Conservation (phyloP, 805 yeast genomes). For the Saccharomycopsis sp. region DNA sequence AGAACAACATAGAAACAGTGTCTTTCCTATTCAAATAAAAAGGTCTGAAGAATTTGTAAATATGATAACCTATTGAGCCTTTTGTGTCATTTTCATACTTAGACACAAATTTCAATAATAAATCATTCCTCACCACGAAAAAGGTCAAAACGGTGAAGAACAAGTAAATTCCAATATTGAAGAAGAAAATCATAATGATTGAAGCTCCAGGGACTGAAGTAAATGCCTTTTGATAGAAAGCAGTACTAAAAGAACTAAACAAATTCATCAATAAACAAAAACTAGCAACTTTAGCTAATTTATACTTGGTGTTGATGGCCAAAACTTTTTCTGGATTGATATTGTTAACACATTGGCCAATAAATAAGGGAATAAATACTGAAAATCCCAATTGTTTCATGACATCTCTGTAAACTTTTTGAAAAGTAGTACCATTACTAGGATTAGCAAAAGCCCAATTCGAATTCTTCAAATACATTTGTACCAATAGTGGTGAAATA, state of each 20-base stretch:
- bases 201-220: conserved; percentile 56
- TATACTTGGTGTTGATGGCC: conserved; percentile 47
- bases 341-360: conserved; percentile 79
- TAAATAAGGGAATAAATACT: conserved; percentile 75
- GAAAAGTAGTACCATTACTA: conserved; percentile 42
- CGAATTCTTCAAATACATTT: conserved; percentile 47
- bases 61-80: not conserved
- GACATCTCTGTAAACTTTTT: conserved; percentile 55
- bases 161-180: conserved; percentile 71
- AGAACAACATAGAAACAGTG: conserved; percentile 69
- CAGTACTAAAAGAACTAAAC: conserved; percentile 76
- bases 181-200: conserved; percentile 67
- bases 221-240: conserved; percentile 76
- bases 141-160: conserved; percentile 63
- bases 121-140: conserved; percentile 14
- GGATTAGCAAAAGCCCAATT: conserved; percentile 78
- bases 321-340: conserved; percentile 54
- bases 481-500: conserved; percentile 75
- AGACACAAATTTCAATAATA: conserved; percentile 22
- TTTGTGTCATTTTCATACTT: not conserved
- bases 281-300: conserved; percentile 63
- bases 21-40: conserved; percentile 64
- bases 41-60: conserved; percentile 40
- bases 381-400: conserved; percentile 83
- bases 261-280: conserved; percentile 69